Evolutionary conservation across 805 yeast genomes (phyloP).

Genomic region (Metschnikowia peoriensis): DNA sequence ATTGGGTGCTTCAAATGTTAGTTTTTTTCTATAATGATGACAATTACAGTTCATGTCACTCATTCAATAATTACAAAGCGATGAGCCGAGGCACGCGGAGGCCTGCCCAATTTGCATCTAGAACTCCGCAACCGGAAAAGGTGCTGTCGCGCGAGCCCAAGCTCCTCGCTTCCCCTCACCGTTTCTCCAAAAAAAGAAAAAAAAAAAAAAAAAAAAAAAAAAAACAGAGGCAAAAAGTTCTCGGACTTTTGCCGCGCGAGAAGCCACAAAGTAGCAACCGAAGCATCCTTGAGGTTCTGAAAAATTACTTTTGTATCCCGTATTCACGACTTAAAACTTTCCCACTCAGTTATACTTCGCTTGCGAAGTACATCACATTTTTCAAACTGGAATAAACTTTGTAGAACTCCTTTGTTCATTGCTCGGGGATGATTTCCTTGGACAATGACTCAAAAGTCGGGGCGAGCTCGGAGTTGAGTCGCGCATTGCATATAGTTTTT

Average conservation of each 20-base stretch:
- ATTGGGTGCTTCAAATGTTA: too few species aligned
- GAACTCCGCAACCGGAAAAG: constrained; percentile 5
- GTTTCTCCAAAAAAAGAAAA: neutral
- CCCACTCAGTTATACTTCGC: too few species aligned
- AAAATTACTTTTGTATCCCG: neutral
- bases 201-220: constrained; percentile 2
- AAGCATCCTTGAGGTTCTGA: neutral
- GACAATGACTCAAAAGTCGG: constrained; percentile 14
- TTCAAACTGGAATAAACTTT: neutral
- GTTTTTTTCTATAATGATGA: neutral
- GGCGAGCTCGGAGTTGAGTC: constrained; percentile 21
- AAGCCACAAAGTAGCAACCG: neutral
- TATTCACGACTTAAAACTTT: too few species aligned
- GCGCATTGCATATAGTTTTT: constrained; percentile 9
- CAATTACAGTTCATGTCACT: neutral
- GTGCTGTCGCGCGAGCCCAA: constrained; percentile 6
- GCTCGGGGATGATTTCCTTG: constrained; percentile 8
- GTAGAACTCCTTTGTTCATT: neutral
- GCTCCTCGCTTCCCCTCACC: constrained; percentile 5
- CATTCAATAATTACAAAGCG: neutral
- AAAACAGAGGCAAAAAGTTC: neutral
- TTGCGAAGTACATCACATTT: neutral
- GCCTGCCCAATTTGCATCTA: neutral
- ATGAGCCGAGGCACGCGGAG: neutral
- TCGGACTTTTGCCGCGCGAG: constrained; percentile 13